Evolutionary conservation across 2,329 filamentous ascomycete genomes (phyloP).

Genomic region (Neonectria coccinea): DNA sequence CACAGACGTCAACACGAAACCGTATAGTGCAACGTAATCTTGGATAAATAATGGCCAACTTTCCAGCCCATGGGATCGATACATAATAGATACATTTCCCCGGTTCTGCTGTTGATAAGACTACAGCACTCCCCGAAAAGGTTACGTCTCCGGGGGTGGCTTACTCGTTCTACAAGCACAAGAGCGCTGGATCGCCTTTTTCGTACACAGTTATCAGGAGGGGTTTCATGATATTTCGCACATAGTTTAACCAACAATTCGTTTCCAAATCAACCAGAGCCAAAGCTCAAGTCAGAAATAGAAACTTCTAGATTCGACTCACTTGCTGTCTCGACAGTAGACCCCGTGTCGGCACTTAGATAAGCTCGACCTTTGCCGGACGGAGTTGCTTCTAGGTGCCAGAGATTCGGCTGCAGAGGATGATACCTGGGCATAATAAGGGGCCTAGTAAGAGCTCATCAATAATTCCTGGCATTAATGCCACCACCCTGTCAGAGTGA

Average conservation of each 20-base stretch:
- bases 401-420: constrained; percentile 60
- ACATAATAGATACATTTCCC: too few relatives aligned
- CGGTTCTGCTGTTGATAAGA: too few relatives aligned
- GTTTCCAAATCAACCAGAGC: constrained; percentile 53
- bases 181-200: constrained; percentile 58
- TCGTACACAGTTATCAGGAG: too few relatives aligned
- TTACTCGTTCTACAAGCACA: constrained; percentile 65
- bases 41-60: too few relatives aligned
- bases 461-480: constrained; percentile 52
- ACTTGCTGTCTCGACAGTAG: constrained; percentile 55
- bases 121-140: constrained; percentile 17
- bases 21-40: too few relatives aligned
- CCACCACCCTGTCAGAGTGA: constrained; percentile 46
- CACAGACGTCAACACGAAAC: too few relatives aligned
- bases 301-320: constrained; percentile 51
- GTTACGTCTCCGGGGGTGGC: constrained; percentile 59
- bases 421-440: constrained; percentile 59
- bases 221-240: constrained; percentile 50
- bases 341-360: constrained; percentile 66
- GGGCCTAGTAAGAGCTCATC: constrained; percentile 61
- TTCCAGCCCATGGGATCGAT: too few relatives aligned
- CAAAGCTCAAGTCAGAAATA: constrained; percentile 45
- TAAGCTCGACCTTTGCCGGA: constrained; percentile 57
- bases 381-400: constrained; percentile 59
- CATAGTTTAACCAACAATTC: constrained; percentile 45